These are phyloP conservation scores for Colletotrichum tanaceti DNA, from an alignment of 2,329 filamentous ascomycete genomes.

Conservation along the genomic window DNA sequence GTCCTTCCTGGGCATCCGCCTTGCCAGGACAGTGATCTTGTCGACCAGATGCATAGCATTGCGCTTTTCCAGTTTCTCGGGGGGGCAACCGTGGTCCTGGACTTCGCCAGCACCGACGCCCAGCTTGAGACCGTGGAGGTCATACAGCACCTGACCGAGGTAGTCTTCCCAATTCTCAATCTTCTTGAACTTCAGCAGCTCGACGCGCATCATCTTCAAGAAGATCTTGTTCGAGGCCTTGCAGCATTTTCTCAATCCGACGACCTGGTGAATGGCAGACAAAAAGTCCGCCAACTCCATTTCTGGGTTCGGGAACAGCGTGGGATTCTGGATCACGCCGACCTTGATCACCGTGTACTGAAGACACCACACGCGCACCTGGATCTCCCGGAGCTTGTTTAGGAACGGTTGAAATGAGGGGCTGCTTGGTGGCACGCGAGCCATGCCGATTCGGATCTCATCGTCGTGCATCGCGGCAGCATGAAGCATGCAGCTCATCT, in stretches of 20 bases:
- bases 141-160: conserved; percentile 84
- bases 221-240: conserved; percentile 88
- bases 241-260: conserved; percentile 88
- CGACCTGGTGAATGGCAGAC: conserved; percentile 82
- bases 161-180: conserved; percentile 88
- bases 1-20: conserved; percentile 89
- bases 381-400: conserved; percentile 84
- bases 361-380: conserved; percentile 88
- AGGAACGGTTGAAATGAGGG: conserved; percentile 68
- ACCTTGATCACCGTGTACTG: conserved; percentile 85
- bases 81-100: conserved; percentile 82
- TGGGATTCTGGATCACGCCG: conserved; percentile 74
- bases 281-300: conserved; percentile 84
- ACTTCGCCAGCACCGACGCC: conserved; percentile 74
- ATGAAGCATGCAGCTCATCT: conserved; percentile 80
- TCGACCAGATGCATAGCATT: conserved; percentile 86
- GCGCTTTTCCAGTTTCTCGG: conserved; percentile 81
- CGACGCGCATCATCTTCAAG: conserved; percentile 87
- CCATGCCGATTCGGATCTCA: conserved; percentile 81
- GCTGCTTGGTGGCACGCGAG: conserved; percentile 68
- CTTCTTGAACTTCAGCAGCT: conserved; percentile 80
- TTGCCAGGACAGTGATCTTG: conserved; percentile 83
- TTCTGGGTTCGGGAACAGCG: conserved; percentile 72
- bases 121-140: conserved; percentile 84
- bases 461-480: conserved; percentile 86